Conservation (phyloP, 345 rosid genomes). For the Eucalyptus coolabah region DNA sequence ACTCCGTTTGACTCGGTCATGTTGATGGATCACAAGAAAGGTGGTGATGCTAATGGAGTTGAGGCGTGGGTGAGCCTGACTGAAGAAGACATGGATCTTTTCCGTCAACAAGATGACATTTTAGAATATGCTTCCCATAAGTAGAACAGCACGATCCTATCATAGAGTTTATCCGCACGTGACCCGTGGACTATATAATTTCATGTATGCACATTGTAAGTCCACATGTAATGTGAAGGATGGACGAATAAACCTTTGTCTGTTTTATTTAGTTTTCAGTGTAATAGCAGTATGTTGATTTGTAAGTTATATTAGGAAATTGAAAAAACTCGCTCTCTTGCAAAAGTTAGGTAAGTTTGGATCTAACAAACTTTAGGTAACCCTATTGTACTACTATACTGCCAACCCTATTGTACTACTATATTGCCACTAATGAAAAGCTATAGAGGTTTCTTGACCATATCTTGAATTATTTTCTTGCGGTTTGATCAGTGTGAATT, state of each 20-base stretch:
- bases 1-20: not conserved
- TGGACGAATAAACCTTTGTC: not conserved
- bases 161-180: not conserved
- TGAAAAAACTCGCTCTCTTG: not conserved
- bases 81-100: not conserved
- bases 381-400: too few species aligned
- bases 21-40: not conserved
- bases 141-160: not conserved
- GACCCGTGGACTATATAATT: not conserved
- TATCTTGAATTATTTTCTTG: not conserved
- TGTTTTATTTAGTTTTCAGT: not conserved
- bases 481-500: not conserved
- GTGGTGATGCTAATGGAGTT: not conserved
- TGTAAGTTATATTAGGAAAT: not conserved
- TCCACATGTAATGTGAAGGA: not conserved
- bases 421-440: not conserved
- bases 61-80: slow-evolving; percentile 38
- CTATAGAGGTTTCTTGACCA: not conserved
- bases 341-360: not conserved
- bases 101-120: not conserved
- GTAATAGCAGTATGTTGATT: not conserved
- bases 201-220: not conserved
- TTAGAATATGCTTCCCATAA: not conserved
- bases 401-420: too few species aligned
- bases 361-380: not conserved